Evolutionary conservation across 768 basidiomycete species (phyloP).

Genomic region (Tulasnella sp.): DNA sequence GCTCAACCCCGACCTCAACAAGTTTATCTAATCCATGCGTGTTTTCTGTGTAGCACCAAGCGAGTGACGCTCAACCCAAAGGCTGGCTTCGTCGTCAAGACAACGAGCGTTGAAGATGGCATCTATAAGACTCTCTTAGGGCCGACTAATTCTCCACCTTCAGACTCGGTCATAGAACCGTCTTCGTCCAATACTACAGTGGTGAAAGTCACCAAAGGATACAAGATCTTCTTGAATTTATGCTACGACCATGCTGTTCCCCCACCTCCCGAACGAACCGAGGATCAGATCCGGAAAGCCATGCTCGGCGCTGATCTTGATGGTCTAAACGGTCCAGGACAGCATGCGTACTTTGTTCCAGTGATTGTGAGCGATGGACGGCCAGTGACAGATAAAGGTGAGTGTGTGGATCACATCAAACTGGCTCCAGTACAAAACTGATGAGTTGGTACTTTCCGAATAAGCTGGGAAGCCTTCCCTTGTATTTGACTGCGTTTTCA

Average conservation of each 20-base stretch:
- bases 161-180: neutral
- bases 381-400: slow-evolving; percentile 14
- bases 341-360: slow-evolving; percentile 15
- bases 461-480: slow-evolving; percentile 58
- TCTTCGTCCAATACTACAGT: neutral
- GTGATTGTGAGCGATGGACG: slow-evolving; percentile 18
- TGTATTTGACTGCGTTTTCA: slow-evolving; percentile 66
- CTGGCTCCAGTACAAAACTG: neutral
- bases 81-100: slow-evolving; percentile 17
- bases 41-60: no score
- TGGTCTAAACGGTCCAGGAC: neutral
- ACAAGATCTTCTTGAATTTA: slow-evolving; percentile 18
- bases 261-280: slow-evolving; percentile 15
- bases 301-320: slow-evolving; percentile 18
- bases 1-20: neutral
- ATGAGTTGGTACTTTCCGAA: neutral
- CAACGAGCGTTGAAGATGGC: slow-evolving; percentile 3
- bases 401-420: neutral
- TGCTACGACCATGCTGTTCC: slow-evolving; percentile 13
- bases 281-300: slow-evolving; percentile 18
- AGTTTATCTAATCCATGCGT: neutral
- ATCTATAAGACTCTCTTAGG: slow-evolving; percentile 4
- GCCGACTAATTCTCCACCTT: neutral
- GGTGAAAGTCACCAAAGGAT: slow-evolving; percentile 6
- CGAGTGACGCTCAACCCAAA: slow-evolving; percentile 13